Percentiles rank a stretch among this genome's conserved stretches.
Conservation (phyloP, 176 grass and related monocot species). For the Raddia distichophylla region DNA sequence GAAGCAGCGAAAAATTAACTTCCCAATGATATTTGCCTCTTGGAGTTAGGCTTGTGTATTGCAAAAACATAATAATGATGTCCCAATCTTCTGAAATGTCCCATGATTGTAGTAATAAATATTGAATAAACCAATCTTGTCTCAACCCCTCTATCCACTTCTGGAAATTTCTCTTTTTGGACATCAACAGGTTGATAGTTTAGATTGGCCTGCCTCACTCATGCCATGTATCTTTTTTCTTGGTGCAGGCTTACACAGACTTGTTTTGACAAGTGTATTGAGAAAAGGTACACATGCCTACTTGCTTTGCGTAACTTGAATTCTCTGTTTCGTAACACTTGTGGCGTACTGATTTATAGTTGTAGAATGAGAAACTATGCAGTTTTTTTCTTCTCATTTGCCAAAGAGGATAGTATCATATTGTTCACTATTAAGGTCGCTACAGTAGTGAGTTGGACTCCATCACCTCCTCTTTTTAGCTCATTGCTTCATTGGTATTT, state of each 20-base stretch:
- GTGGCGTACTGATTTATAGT: background rate
- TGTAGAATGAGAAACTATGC: background rate
- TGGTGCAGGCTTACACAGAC: conserved; percentile 71
- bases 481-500: conserved; percentile 10
- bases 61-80: background rate
- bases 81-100: background rate
- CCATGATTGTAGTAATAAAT: background rate
- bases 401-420: background rate
- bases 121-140: background rate
- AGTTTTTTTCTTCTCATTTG: background rate
- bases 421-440: background rate
- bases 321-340: conserved; percentile 4
- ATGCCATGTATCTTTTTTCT: conserved; percentile 3
- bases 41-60: background rate
- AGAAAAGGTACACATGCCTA: conserved; percentile 68
- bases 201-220: background rate
- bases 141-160: conserved; percentile 8
- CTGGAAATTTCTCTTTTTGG: background rate
- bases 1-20: background rate
- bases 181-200: background rate
- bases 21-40: background rate
- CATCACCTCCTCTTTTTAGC: background rate
- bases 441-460: background rate
- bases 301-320: background rate
- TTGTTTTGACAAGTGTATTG: conserved; percentile 90